Base-by-base conservation (phyloP, 148 eudicot genomes). In the Fagopyrum tataricum region DNA sequence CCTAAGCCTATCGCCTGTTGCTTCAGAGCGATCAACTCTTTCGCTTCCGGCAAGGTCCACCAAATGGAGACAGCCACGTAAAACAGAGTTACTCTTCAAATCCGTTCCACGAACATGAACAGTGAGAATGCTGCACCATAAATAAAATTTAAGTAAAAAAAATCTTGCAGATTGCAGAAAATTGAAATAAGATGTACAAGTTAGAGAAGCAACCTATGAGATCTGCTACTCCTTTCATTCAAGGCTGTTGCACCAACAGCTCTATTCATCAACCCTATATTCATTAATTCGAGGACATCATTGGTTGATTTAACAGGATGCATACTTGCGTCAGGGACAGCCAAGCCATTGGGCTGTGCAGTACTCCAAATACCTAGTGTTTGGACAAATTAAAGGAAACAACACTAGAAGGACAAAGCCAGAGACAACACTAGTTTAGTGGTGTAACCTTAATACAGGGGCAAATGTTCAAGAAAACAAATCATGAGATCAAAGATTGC, bases 301-400 rank as follows among this genome's bases (percentile, higher is more conserved):
- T 78, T 75, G 47, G 99, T 91, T 80, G 99, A 90, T 48, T 79
- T 90, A 31, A 95, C 99, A 40, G 93, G 84, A 71, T 90, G 94
- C 88, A 95, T 85, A 85, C 92, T 95, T 70, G 99, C 99, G 77
- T 92, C 99, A 21, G 99, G 99, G 74, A 95, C 99, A 26, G 96
- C 90, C 74, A 95, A 81, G 46, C 99, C 99, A 81, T 95, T 95
- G n/a, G 99, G 99, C 77, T 85, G 99, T 61, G 97, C 66, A 69
- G 89, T 84, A 79, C 81, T 90, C 94, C 89, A 87, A 69, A 95
- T 95, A 84, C 99, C 99, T 76, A 95, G 97, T 74, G 99, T 95
- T 84, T 31, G 44, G 74, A 96, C 76, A 90, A 86, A 90, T 95
- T 72, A 70, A 93, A 81, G 94, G 44, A 88, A 73, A 85, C 79